Evolutionary conservation across 192 early-diverging fungal genomes (phyloP).

Genomic region (Umbelopsis sp.): DNA sequence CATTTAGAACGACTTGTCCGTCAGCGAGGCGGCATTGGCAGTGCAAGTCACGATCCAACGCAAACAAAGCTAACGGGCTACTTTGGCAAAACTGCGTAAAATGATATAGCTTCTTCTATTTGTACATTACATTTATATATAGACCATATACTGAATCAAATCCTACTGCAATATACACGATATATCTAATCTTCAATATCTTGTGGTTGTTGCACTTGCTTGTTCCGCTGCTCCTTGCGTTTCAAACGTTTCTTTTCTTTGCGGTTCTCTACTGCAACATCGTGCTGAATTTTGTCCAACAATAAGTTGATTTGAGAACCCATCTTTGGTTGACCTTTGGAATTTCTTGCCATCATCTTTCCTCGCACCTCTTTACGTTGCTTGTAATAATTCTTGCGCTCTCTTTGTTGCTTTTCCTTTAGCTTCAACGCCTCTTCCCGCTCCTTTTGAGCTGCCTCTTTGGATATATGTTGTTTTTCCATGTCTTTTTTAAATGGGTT

Average conservation of each 20-base stretch:
- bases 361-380: constrained; percentile 34
- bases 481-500: constrained; percentile 39
- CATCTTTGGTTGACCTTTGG: constrained; percentile 40
- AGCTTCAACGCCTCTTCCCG: constrained; percentile 23
- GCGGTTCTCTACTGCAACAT: constrained; percentile 18
- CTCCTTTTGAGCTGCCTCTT: constrained; percentile 20
- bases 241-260: constrained; percentile 9
- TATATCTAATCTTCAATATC: not conserved
- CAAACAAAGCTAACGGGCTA: not conserved
- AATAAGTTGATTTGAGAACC: constrained; percentile 41
- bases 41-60: not conserved
- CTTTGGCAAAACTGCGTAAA: constrained; percentile 6
- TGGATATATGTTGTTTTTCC: constrained; percentile 16
- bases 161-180: too few species aligned
- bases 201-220: not conserved
- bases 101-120: not conserved
- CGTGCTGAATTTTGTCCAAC: constrained; percentile 32
- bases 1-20: constrained; percentile 2
- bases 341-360: constrained; percentile 40
- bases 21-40: constrained; percentile 2
- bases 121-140: not conserved
- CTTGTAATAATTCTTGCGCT: constrained; percentile 34
- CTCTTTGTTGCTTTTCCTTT: constrained; percentile 24
- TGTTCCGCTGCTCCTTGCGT: not conserved
- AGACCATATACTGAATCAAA: not conserved